Evolutionary conservation across 192 early-diverging fungal genomes (phyloP), one percentile per base, ranked within the genome.

Genomic region (Coemansia sp.): DNA sequence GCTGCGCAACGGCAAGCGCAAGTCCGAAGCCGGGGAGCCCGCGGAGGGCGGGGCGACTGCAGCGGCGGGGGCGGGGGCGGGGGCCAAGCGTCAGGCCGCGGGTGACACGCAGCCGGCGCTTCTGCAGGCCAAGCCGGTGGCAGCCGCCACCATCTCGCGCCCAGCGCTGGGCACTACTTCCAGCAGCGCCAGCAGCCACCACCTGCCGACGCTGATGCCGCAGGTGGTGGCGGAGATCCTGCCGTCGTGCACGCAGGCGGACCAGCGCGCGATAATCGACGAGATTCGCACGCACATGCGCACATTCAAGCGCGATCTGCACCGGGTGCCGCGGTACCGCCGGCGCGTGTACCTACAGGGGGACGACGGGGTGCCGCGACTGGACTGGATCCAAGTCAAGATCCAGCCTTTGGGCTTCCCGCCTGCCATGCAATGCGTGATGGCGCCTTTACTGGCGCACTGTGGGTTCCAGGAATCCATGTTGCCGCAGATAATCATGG

Each of bases 291-390:
- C 41, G 42, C 80, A 77, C 57, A 64, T 82, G 45, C 63, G 60
- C 5, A 53, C 54, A 29, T 82, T 77, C 71, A 60, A 70, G 58
- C 80, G 75, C 29, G 80, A 82, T 4, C 36, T 82, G n/a, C 80
- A 82, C 59, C 67, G 71, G 2, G 71, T 77, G 15, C 74, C 80
- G 14, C 75, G 80, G 20, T 65, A 63, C 8, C 63, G 71, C 19
- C 62, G 75, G 19, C 71, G 68, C 35, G 67, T 77, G 8, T 82
- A 74, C 64, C 71, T 82, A 64, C 74, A 77, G 61, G 75, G 75
- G 60, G 68, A 65, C 47, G 75, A 77, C 42, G 80, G 80, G 12
- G 74, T 77, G 40, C 63, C 80, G 43, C 70, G 71, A 32, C 67
- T 71, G 14, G 80, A 77, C 29, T 82, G 75, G 75, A 67, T 82